Base-by-base conservation (phyloP, 2,329 filamentous ascomycete species). In the Neoscytalidium dimidiatum region DNA sequence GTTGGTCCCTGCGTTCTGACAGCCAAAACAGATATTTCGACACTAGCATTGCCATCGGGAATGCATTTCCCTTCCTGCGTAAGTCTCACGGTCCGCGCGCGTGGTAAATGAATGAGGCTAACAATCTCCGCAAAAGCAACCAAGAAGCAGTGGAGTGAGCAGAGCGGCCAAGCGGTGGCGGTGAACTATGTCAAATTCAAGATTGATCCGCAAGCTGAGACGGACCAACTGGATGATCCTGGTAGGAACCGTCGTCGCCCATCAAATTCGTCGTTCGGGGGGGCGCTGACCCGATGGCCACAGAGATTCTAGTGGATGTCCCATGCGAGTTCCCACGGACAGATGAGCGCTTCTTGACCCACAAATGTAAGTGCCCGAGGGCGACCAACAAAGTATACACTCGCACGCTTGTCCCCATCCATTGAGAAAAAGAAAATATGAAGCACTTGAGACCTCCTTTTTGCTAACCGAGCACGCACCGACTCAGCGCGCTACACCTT, bases 241-340 rank as follows among this genome's bases (percentile, higher is more conserved):
- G 51, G 44, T 56, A 9, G 9, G 60, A 41, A 17, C n/a, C 3
- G 60, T 70, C 2, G 35, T n/a, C n/a, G n/a, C n/a, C n/a, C 66
- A 4, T 19, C 70, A 8, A 66, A 75, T 29, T 35, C 38, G 38
- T 67, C 70, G 26, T 63, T 78, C 2, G 49, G 68, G 19, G 6
- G 17, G 21, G 17, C n/a, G 43, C 46, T 49, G 26, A 49, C 46
- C 23, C 23, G 14, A 14, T 29, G 3, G 67, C 62, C n/a, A 26
- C 68, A 56, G 46, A 72, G 44, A 62, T 74, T 26, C 56, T 75
- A 2, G 67, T 69, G 0, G 8, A 64, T 23, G 63, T 73, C 11
- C 83, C 82, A 66, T 80, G 78, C 19, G 81, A 84, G 70, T 84
- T 84, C 73, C 81, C 79, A 8, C 78, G 82, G 13, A 82, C 83